Percentiles rank a stretch among this genome's conserved stretches.
These are phyloP conservation scores for Butyriboletus appendiculatus DNA, from an alignment of 1,284 basidiomycete species.

Conservation along the genomic window DNA sequence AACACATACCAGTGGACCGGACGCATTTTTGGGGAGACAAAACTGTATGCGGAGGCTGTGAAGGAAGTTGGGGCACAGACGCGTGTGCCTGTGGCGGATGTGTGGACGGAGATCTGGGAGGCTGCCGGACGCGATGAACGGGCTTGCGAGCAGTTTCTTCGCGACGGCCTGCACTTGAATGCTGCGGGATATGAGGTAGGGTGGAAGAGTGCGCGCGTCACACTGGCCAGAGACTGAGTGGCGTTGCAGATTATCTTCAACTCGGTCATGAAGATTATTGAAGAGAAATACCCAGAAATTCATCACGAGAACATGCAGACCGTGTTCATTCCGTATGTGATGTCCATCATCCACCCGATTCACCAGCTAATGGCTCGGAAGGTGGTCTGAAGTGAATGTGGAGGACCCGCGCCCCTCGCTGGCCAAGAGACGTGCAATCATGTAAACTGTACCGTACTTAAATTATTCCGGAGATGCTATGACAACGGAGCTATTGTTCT, in stretches of 20 bases:
- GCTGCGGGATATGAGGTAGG: slow-evolving; percentile 66
- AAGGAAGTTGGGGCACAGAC: slow-evolving; percentile 56
- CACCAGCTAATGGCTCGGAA: slow-evolving; percentile 10
- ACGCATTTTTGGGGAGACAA: slow-evolving; percentile 63
- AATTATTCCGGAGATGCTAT: slow-evolving; percentile 5
- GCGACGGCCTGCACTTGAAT: slow-evolving; percentile 81
- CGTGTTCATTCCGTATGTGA: slow-evolving; percentile 58
- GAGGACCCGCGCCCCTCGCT: slow-evolving; percentile 36
- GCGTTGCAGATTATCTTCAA: slow-evolving; percentile 62
- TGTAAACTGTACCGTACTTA: slow-evolving; percentile 6
- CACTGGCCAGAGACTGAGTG: slow-evolving; percentile 2
- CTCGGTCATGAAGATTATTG: slow-evolving; percentile 58
- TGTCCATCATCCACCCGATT: slow-evolving; percentile 17
- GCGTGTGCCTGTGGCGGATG: slow-evolving; percentile 64
- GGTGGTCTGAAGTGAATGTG: slow-evolving; percentile 45
- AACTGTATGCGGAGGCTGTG: slow-evolving; percentile 69
- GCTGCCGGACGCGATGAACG: slow-evolving; percentile 60
- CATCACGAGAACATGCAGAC: slow-evolving; percentile 57
- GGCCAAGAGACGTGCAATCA: slow-evolving; percentile 26
- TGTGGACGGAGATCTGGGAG: slow-evolving; percentile 68
- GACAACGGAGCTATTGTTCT: slow-evolving; percentile 19
- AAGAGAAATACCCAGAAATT: slow-evolving; percentile 64
- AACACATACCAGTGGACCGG: slow-evolving; percentile 63
- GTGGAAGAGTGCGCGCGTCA: background rate
- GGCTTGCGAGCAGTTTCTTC: slow-evolving; percentile 50